Evolutionary conservation across 129 eudicot species (phyloP), one percentile per base, ranked within the genome.

Genomic region (Erigeron canadensis): DNA sequence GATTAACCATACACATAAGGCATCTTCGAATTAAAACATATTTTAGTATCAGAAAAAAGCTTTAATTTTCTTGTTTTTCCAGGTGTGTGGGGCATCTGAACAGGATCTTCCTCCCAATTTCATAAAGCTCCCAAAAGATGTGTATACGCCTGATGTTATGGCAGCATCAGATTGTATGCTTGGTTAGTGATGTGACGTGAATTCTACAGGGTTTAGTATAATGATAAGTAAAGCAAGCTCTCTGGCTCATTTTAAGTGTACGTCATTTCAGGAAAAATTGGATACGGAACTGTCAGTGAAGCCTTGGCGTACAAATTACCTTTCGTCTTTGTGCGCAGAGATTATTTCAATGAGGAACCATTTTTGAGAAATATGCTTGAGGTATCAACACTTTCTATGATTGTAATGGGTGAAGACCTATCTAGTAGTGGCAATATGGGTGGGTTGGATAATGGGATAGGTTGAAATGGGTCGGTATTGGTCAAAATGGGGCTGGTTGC

Each of bases 81-180:
- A 94, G 99, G 99, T 94, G 64, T 94, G 99, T 78, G 99, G 99
- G 64, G 90, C 96, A 40, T 84, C 96, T 75, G 95, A 87, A 2
- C 79, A 79, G 54, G 85, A 85, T 41, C 91, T 94, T 75, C 97
- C 97, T 71, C 87, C 97, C 37, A 87, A 86, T 81, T 94, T 94
- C 69, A 72, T 86, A 67, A 90, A 90, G 87, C 96, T 94, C n/a
- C 81, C 96, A 4, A 94, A 83, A 94, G 97, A 94, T 60, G 85
- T 69, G 5, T 94, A 94, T 73, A 94, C 99, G 45, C 99, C 99
- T 41, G 99, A 94, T 78, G 69, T 94, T 47, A 94, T 94, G 75
- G 99, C 99, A 50, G 99, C 97, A 78, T 94, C 94, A 42, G 99
- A 94, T 68, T 94, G 99, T 85, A 94, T 94, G 99, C 99, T 94